Percentiles rank a stretch among this genome's conserved stretches.
These are phyloP conservation scores for Sistotremastrum niveocremeum DNA, from an alignment of 768 basidiomycete species.

Conservation along the genomic window DNA sequence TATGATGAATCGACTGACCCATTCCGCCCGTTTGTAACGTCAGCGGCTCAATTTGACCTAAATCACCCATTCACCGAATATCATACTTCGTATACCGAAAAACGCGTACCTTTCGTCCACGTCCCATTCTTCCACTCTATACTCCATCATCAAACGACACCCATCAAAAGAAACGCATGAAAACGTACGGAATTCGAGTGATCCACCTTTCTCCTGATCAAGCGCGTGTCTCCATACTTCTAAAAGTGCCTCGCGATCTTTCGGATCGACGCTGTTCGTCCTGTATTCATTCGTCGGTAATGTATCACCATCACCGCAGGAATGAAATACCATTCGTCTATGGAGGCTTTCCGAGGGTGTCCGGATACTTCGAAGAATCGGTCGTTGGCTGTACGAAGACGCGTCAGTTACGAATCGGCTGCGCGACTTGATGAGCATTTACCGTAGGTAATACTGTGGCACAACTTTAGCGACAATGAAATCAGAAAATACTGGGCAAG, in stretches of 20 bases:
- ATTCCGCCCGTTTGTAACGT: too few relatives aligned
- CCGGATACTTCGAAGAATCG: slow-evolving; percentile 3
- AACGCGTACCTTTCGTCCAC: background rate
- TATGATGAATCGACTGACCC: too few relatives aligned
- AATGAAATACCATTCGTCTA: background rate
- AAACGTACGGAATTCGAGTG: background rate
- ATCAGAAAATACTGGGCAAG: too few relatives aligned
- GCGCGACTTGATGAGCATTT: too few relatives aligned
- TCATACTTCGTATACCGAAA: too few relatives aligned
- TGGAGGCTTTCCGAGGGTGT: too few relatives aligned
- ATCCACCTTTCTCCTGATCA: background rate
- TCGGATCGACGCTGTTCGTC: background rate
- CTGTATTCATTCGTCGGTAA: too few relatives aligned
- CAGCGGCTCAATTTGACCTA: too few relatives aligned
- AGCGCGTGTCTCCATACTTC: background rate
- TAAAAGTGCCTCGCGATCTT: background rate
- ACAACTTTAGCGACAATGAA: too few relatives aligned
- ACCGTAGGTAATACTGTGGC: too few relatives aligned
- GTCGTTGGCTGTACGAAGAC: background rate
- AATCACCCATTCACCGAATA: too few relatives aligned
- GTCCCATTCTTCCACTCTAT: background rate
- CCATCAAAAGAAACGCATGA: background rate
- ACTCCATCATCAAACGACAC: background rate
- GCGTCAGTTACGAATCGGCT: background rate
- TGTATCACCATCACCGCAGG: too few relatives aligned